Evolutionary conservation across 176 grass and related monocot genomes (phyloP), one percentile per base, ranked within the genome.

Genomic region (Elaeis guineensis): DNA sequence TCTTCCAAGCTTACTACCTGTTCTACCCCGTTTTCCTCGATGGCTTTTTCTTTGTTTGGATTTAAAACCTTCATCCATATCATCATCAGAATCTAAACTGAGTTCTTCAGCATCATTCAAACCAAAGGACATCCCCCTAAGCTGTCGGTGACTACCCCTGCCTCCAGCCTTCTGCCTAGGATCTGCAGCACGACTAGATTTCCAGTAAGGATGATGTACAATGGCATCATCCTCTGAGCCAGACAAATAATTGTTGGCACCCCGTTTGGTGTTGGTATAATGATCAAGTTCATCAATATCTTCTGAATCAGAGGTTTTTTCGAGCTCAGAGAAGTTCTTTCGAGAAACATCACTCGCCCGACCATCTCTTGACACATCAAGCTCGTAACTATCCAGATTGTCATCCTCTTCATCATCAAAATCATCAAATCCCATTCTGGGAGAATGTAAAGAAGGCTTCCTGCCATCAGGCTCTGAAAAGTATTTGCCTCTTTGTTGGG

Each of bases 321-420:
- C 77, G 52, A 96, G 67, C 65, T 96, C 91, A 21, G 78, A 87
- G 70, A 82, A 96, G 59, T 62, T 96, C 80, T 76, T 82, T 75
- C 75, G 73, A 17, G 77, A 66, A 48, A 96, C 78, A 77, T 68
- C 71, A 77, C 61, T 72, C 70, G 73, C 69, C 54, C 82, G 75
- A 75, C 69, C 68, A 52, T 53, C 75, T 58, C 80, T 81, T 55
- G 77, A 63, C 16, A 77, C 51, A 73, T 91, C 85, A 58, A 90
- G 69, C 67, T 96, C 91, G 6, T 96, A 96, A 80, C 65, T 96
- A 58, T 96, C 86, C 61, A 90, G 80, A 77, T 90, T 77, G 50
- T 90, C 89, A 26, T 78, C 74, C 19, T 85, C 86, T 76, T 96
- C 86, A 44, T 96, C 91, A 61, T 87, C 86, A 85, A 96, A 96